Percentiles rank a stretch among this genome's conserved stretches.
Evolutionary conservation across 306 rosid species (phyloP).

Genomic region (Fragaria vesca): DNA sequence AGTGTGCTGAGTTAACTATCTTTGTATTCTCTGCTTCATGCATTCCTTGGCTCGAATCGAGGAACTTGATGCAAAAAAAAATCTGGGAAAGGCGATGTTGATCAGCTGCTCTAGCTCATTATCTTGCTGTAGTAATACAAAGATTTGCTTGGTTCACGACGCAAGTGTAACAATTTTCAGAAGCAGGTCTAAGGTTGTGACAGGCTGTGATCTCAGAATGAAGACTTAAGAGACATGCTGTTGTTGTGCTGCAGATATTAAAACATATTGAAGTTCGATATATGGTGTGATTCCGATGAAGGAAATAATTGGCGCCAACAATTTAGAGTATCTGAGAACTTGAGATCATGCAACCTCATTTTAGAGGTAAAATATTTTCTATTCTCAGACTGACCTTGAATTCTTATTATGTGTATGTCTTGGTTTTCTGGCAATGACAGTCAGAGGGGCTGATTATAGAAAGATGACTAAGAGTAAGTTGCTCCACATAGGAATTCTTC

Average conservation of each 20-base stretch:
- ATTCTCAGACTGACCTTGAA: neutral
- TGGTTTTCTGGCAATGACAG: neutral
- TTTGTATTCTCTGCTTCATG: neutral
- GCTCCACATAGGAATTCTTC: neutral
- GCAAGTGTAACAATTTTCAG: neutral
- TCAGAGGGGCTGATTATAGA: neutral
- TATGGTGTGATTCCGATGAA: neutral
- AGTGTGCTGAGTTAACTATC: neutral
- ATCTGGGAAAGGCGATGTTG: neutral
- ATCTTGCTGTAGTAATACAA: neutral
- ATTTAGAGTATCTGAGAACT: neutral
- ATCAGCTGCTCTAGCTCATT: neutral
- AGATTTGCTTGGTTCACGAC: neutral
- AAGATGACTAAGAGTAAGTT: neutral
- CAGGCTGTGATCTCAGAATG: neutral
- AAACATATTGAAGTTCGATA: neutral
- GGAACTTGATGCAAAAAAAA: neutral
- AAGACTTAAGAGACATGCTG: neutral
- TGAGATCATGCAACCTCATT: neutral
- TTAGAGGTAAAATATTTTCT: neutral
- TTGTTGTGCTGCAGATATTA: neutral
- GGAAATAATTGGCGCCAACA: neutral
- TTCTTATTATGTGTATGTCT: neutral
- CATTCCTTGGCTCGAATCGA: neutral
- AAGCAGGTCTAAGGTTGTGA: neutral